A percentile compares a stretch with the other conserved stretches of the same genome.
Evolutionary conservation across 2,329 filamentous ascomycete species (phyloP).

Genomic region (Diaporthe citri): DNA sequence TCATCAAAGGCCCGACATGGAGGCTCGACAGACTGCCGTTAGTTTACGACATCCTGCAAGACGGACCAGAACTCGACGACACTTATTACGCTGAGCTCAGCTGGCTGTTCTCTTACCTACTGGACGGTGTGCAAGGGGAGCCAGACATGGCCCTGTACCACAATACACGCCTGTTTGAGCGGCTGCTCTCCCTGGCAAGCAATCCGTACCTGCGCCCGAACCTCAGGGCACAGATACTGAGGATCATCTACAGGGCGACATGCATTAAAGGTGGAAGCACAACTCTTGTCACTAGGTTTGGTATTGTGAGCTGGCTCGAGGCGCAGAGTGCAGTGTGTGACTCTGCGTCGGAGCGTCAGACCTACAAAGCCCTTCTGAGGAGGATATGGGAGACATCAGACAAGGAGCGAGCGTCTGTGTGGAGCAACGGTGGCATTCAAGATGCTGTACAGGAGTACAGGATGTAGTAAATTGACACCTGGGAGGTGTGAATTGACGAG

Average conservation of each 20-base stretch:
- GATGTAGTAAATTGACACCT: background rate
- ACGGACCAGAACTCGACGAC: conserved; percentile 79
- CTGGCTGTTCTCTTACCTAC: conserved; percentile 80
- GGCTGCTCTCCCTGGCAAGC: conserved; percentile 76
- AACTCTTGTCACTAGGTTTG: conserved; percentile 83
- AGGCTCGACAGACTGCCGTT: conserved; percentile 78
- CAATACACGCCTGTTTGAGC: conserved; percentile 78
- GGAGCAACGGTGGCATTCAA: conserved; percentile 69
- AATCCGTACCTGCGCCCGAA: conserved; percentile 73
- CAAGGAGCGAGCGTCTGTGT: conserved; percentile 71
- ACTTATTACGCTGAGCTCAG: conserved; percentile 78
- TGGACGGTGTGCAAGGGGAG: conserved; percentile 73
- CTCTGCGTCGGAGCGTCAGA: conserved; percentile 57
- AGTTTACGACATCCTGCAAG: conserved; percentile 71
- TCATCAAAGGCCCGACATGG: conserved; percentile 85
- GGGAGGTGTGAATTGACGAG: background rate
- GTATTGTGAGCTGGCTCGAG: conserved; percentile 80
- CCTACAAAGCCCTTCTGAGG: conserved; percentile 67
- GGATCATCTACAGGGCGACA: conserved; percentile 76
- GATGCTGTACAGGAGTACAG: conserved; percentile 33
- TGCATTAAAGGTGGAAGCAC: conserved; percentile 79
- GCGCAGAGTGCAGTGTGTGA: conserved; percentile 62
- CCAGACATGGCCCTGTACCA: conserved; percentile 72
- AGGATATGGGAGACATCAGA: conserved; percentile 76
- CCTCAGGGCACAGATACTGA: conserved; percentile 70